Evolutionary conservation across 164 flowering plant species (phyloP).

Genomic region (Macadamia integrifolia): DNA sequence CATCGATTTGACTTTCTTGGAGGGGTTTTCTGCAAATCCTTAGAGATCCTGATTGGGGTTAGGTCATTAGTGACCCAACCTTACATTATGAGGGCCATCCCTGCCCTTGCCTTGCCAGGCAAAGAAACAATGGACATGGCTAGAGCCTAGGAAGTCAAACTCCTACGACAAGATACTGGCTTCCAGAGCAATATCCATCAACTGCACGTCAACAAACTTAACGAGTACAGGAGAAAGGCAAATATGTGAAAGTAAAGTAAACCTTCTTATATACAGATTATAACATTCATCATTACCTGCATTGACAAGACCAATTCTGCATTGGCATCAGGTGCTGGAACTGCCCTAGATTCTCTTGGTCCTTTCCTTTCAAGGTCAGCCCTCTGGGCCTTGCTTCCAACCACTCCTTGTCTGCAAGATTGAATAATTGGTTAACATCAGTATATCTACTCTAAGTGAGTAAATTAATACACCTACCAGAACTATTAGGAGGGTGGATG

Average conservation of each 20-base stretch:
- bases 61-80: no score
- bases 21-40: no score
- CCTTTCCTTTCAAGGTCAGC: conserved; percentile 60
- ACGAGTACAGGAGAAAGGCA: neutral
- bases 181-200: neutral
- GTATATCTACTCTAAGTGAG: neutral
- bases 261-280: neutral
- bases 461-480: neutral
- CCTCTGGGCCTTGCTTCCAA: conserved; percentile 56
- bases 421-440: conserved; percentile 3
- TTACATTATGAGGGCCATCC: no score
- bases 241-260: neutral
- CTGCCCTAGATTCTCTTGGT: conserved; percentile 70
- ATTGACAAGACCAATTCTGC: conserved; percentile 77
- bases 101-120: no score
- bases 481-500: neutral
- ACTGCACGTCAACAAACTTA: neutral
- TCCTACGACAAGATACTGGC: neutral
- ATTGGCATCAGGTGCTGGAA: conserved; percentile 96
- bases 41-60: no score
- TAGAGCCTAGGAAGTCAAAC: neutral
- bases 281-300: conserved; percentile 49
- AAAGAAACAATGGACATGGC: neutral
- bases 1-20: no score
- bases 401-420: conserved; percentile 53